Percentiles rank a stretch among this genome's conserved stretches.
These are phyloP conservation scores for Trichomonas vaginalis DNA, from an alignment of 208 protist genomes.

Conservation along the genomic window DNA sequence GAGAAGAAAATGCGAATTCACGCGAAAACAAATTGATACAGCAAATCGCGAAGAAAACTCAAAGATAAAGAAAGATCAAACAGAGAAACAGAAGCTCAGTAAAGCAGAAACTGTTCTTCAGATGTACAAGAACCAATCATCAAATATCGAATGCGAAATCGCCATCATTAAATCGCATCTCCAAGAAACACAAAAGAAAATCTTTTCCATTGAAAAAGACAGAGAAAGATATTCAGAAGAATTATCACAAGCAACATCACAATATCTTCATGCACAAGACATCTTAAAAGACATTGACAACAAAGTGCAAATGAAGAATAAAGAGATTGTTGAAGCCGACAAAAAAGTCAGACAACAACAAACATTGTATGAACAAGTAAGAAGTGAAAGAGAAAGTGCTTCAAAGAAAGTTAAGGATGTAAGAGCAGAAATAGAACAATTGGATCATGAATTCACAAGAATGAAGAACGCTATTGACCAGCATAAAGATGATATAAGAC, in stretches of 20 bases:
- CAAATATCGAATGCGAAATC: constrained; percentile 2
- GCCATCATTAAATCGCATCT: neutral
- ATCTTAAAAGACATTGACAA: neutral
- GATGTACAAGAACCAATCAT: neutral
- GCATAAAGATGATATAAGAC: neutral
- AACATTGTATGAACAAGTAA: neutral
- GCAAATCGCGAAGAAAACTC: neutral
- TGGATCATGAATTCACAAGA: neutral
- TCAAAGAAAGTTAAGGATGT: constrained; percentile 12
- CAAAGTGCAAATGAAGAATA: neutral
- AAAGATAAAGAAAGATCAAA: neutral
- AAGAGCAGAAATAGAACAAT: neutral
- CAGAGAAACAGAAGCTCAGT: neutral
- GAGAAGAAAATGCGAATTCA: neutral
- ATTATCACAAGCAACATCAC: neutral
- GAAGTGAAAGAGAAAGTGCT: neutral
- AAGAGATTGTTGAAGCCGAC: neutral
- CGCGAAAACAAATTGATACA: neutral
- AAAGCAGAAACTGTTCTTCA: neutral
- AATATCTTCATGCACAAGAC: neutral
- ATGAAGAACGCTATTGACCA: constrained; percentile 2
- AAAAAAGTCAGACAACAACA: neutral
- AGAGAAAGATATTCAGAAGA: neutral
- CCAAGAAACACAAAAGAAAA: constrained; percentile 9
- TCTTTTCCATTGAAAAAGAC: neutral